Evolutionary conservation across 2,329 filamentous ascomycete genomes (phyloP).

Genomic region (Colletotrichum aenigma): DNA sequence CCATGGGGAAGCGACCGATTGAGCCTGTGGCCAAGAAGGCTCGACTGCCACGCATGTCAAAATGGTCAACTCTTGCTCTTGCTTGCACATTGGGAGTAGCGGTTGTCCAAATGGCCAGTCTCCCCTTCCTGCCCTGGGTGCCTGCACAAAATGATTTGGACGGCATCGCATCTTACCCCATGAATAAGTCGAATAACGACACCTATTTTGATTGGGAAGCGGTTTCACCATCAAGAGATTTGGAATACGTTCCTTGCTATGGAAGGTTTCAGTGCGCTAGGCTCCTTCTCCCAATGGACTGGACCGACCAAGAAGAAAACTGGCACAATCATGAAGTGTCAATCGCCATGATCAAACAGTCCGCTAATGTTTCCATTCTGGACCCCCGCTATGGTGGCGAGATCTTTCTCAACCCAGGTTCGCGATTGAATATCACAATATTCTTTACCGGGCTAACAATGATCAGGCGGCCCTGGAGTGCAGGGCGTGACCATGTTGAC

Average conservation of each 20-base stretch:
- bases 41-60: neutral
- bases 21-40: neutral
- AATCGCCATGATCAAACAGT: conserved; percentile 44
- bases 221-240: conserved; percentile 34
- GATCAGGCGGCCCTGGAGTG: neutral
- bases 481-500: neutral
- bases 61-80: neutral
- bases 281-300: conserved; percentile 47
- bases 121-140: neutral
- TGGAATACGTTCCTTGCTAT: conserved; percentile 45
- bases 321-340: conserved; percentile 31
- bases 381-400: conserved; percentile 44
- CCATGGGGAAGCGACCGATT: neutral
- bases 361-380: conserved; percentile 37
- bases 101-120: neutral
- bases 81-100: neutral
- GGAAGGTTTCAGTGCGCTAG: conserved; percentile 41
- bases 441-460: too few species aligned
- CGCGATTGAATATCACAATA: neutral
- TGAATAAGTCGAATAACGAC: neutral
- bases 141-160: neutral
- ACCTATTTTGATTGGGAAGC: conserved; percentile 37
- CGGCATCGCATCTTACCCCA: neutral
- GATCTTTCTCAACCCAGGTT: conserved; percentile 46
- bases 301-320: conserved; percentile 25